Percentiles rank a stretch among this genome's conserved stretches.
These are phyloP conservation scores for Sporothrix brasiliensis DNA, from an alignment of 2,329 filamentous ascomycete species.

Conservation along the genomic window DNA sequence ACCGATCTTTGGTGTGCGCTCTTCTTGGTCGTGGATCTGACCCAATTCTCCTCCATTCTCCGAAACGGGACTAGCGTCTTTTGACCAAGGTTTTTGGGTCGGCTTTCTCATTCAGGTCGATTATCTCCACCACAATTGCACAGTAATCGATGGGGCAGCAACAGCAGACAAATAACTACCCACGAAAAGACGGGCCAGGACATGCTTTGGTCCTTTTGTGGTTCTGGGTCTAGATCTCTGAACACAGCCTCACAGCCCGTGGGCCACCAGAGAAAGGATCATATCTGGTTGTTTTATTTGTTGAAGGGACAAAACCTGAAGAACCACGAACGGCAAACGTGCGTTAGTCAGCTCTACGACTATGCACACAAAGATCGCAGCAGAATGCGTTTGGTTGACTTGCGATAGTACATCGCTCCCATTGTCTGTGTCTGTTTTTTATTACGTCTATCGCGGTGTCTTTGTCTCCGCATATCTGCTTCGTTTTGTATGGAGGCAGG, in stretches of 20 bases:
- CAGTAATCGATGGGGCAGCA: background rate
- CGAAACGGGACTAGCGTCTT: slow-evolving; percentile 11
- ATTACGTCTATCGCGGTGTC: background rate
- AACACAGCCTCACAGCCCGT: background rate
- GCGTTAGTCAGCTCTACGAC: slow-evolving; percentile 25
- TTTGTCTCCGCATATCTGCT: background rate
- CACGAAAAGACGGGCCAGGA: background rate
- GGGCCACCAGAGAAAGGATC: background rate
- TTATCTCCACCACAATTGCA: background rate
- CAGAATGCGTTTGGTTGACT: background rate
- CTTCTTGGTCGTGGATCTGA: background rate
- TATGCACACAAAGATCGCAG: background rate
- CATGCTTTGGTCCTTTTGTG: background rate
- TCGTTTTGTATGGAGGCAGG: background rate
- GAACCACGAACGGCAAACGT: background rate
- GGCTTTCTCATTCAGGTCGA: background rate
- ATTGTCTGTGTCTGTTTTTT: background rate
- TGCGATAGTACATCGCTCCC: background rate
- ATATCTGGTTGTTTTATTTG: background rate
- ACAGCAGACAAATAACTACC: background rate
- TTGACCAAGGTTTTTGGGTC: slow-evolving; percentile 19
- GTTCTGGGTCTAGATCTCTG: background rate
- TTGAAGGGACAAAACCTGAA: background rate
- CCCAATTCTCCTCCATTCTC: background rate
- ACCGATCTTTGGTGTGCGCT: background rate